Percentiles rank a stretch among this genome's conserved stretches.
Evolutionary conservation across 108 stramenopile genomes (phyloP).

Genomic region (Mediolabrus comicus): DNA sequence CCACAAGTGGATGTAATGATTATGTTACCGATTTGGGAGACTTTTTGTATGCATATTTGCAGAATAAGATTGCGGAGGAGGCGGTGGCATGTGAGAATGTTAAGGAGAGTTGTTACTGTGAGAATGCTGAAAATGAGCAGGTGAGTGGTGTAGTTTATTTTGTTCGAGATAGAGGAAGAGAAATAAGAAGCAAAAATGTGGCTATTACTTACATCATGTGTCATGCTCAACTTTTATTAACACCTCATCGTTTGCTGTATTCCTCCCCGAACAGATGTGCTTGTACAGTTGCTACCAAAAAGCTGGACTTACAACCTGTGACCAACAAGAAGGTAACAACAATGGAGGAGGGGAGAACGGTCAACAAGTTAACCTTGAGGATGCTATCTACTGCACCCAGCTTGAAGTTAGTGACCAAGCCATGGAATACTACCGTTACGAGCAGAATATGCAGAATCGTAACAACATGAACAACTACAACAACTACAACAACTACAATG

Average conservation of each 20-base stretch:
- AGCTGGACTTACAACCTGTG: constrained; percentile 52
- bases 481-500: constrained; percentile 52
- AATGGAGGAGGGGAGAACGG: not conserved
- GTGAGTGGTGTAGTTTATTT: constrained; percentile 35
- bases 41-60: constrained; percentile 67
- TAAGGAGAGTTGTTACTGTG: constrained; percentile 76
- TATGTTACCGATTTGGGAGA: constrained; percentile 77
- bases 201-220: too few relatives aligned
- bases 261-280: not conserved
- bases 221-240: not conserved
- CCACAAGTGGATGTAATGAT: constrained; percentile 13
- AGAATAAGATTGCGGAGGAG: constrained; percentile 36
- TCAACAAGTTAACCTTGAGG: constrained; percentile 13
- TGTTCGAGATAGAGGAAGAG: constrained; percentile 51
- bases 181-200: constrained; percentile 1
- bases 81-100: constrained; percentile 70
- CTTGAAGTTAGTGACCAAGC: constrained; percentile 30
- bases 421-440: constrained; percentile 21
- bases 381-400: constrained; percentile 28
- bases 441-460: constrained; percentile 2
- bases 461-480: constrained; percentile 26
- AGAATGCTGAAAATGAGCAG: constrained; percentile 63
- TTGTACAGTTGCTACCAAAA: constrained; percentile 21
- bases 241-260: not conserved
- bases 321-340: constrained; percentile 25